Conservation (phyloP, 306 rosid genomes). For the Styphnolobium japonicum region DNA sequence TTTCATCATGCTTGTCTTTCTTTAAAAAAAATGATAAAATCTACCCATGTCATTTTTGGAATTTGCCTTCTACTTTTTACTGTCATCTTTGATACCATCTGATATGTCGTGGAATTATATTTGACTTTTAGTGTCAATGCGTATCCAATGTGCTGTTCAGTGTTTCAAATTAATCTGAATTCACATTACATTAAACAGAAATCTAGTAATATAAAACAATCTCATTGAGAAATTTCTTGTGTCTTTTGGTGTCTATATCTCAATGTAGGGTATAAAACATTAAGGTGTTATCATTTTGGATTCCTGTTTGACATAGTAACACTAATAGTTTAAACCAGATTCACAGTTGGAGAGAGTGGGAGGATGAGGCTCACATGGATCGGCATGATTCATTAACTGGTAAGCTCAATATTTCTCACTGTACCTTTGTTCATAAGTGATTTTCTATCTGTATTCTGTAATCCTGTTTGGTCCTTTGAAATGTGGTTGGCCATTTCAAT, state of each 20-base stretch:
- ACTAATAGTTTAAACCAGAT: slow-evolving; percentile 55
- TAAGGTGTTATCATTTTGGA: background rate
- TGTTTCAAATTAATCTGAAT: background rate
- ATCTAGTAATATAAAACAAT: background rate
- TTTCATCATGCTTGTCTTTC: too few species aligned
- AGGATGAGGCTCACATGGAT: slow-evolving; percentile 85
- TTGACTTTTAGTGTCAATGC: background rate
- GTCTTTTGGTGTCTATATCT: background rate
- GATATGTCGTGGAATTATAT: background rate
- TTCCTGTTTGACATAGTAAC: slow-evolving; percentile 32
- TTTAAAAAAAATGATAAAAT: too few species aligned
- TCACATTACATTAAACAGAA: background rate
- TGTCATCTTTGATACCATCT: too few species aligned
- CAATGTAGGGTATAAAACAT: background rate
- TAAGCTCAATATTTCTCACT: slow-evolving; percentile 34
- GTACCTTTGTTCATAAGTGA: background rate
- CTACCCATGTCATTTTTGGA: too few species aligned
- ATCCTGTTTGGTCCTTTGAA: background rate
- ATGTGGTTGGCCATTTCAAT: background rate
- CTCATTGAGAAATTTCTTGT: background rate
- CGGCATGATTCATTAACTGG: slow-evolving; percentile 54
- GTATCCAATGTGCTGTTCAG: background rate
- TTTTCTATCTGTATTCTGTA: slow-evolving; percentile 5
- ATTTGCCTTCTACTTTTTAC: too few species aligned
- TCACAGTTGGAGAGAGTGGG: slow-evolving; percentile 98